Conservation (phyloP, 495 filamentous ascomycete species). For the Aspergillus sclerotioniger region DNA sequence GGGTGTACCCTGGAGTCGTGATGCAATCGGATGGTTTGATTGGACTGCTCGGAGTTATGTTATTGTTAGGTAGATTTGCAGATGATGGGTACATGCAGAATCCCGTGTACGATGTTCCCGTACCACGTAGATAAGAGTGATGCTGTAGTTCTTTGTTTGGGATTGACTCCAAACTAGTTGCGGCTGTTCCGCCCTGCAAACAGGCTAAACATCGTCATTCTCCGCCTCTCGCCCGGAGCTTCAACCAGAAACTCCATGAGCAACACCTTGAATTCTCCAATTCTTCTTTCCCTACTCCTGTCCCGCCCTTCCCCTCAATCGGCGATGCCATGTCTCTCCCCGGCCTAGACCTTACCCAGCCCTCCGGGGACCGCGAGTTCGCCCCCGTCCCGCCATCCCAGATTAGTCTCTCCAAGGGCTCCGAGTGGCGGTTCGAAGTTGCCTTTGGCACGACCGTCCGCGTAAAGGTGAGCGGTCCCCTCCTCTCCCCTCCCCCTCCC, state of each 20-base stretch:
- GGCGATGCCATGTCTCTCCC: conserved; percentile 46
- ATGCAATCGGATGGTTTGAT: conserved; percentile 2
- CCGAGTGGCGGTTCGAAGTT: conserved; percentile 93
- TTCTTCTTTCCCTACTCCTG: background rate
- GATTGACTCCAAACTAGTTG: background rate
- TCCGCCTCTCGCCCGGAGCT: background rate
- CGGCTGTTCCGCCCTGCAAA: conserved; percentile 19
- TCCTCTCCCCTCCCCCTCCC: background rate
- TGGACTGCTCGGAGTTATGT: conserved; percentile 6
- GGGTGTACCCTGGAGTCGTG: conserved; percentile 9
- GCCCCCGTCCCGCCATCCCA: conserved; percentile 43
- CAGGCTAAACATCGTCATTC: conserved; percentile 26
- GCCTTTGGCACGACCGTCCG: conserved; percentile 61
- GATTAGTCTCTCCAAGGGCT: conserved; percentile 45
- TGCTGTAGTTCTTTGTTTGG: background rate
- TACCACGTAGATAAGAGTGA: too few species aligned
- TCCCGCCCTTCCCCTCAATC: background rate
- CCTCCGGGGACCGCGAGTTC: conserved; percentile 39
- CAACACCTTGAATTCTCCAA: background rate
- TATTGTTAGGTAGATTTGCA: conserved; percentile 13
- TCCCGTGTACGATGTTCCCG: background rate
- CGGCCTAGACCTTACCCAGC: conserved; percentile 45
- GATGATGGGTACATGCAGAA: conserved; percentile 6
- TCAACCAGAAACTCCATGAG: background rate
- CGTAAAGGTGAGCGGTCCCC: conserved; percentile 53